phyloP scores from a whole-genome alignment of 768 basidiomycete genomes.

The Lactifluus piperatus region DNA sequence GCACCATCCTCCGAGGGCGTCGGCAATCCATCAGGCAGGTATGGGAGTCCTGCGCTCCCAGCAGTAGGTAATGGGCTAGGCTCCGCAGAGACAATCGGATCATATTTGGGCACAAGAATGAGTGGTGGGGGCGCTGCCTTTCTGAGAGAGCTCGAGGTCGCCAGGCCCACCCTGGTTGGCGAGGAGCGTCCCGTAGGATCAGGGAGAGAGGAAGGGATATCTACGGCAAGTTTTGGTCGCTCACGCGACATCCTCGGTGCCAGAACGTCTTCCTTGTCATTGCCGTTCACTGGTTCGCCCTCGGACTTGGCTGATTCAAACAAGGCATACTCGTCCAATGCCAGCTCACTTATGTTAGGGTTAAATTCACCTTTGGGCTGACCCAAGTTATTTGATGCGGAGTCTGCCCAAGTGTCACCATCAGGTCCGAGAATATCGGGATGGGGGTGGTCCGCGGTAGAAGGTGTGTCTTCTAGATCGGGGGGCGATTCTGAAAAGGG shows the following conservation, averaged over 20 bases:
- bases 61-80: slow-evolving; percentile 31
- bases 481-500: slow-evolving; percentile 17
- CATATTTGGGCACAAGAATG: slow-evolving; percentile 29
- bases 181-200: slow-evolving; percentile 30
- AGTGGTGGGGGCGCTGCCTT: slow-evolving; percentile 49
- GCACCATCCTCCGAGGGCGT: slow-evolving; percentile 18
- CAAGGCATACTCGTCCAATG: slow-evolving; percentile 38
- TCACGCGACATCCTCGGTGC: slow-evolving; percentile 22
- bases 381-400: slow-evolving; percentile 33
- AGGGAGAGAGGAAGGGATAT: slow-evolving; percentile 34
- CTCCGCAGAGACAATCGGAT: slow-evolving; percentile 30
- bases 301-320: slow-evolving; percentile 23
- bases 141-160: slow-evolving; percentile 18
- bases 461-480: slow-evolving; percentile 27
- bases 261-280: slow-evolving; percentile 34
- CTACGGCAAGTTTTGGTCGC: slow-evolving; percentile 29
- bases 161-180: slow-evolving; percentile 23
- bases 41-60: slow-evolving; percentile 37
- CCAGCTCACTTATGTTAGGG: slow-evolving; percentile 45
- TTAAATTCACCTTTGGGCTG: slow-evolving; percentile 22
- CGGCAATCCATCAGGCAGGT: slow-evolving; percentile 31
- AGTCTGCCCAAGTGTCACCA: slow-evolving; percentile 51
- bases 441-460: slow-evolving; percentile 32
- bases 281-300: slow-evolving; percentile 31
- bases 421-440: slow-evolving; percentile 60